phyloP scores from a whole-genome alignment of 2,329 filamentous ascomycete species.

The Teratosphaeria epicoccoides region DNA sequence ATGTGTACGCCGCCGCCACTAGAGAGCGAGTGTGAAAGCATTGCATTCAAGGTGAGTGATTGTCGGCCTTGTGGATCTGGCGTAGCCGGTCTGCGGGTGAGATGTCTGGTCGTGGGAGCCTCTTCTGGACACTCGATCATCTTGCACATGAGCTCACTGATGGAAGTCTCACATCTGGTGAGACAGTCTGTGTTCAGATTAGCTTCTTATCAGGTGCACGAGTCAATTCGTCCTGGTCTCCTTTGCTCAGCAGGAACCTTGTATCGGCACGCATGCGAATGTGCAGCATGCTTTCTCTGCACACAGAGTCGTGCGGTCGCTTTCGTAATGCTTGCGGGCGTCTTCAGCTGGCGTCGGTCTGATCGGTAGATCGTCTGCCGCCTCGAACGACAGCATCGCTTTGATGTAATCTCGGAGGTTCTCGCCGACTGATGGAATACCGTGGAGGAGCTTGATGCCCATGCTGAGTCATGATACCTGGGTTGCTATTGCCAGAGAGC shows the following conservation, averaged over 20 bases:
- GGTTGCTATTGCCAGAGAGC: slow-evolving; percentile 45
- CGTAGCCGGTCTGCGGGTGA: too few relatives aligned
- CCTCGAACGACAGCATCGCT: slow-evolving; percentile 14
- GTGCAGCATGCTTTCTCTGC: too few relatives aligned
- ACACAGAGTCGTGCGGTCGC: slow-evolving; percentile 10
- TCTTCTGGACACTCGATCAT: too few relatives aligned
- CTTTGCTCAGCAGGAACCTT: slow-evolving; percentile 10
- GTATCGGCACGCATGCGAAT: slow-evolving; percentile 13
- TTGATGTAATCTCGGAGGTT: slow-evolving; percentile 21
- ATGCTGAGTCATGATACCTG: slow-evolving; percentile 20
- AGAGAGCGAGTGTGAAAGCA: too few relatives aligned
- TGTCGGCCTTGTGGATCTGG: too few relatives aligned
- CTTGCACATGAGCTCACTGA: too few relatives aligned
- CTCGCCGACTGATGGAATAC: slow-evolving; percentile 18
- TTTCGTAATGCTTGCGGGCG: slow-evolving; percentile 9
- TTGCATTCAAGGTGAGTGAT: too few relatives aligned
- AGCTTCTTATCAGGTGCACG: slow-evolving; percentile 2
- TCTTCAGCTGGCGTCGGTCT: slow-evolving; percentile 7
- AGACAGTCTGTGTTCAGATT: too few relatives aligned
- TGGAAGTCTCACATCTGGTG: too few relatives aligned
- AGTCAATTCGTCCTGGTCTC: slow-evolving; percentile 12
- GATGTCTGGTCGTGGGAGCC: too few relatives aligned
- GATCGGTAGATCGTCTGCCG: neutral
- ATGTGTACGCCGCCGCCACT: too few relatives aligned
- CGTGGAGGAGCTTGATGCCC: slow-evolving; percentile 13